A percentile compares a stretch with the other conserved stretches of the same genome.
Conservation (phyloP, 441 rosid genomes). For the Croton setiger region DNA sequence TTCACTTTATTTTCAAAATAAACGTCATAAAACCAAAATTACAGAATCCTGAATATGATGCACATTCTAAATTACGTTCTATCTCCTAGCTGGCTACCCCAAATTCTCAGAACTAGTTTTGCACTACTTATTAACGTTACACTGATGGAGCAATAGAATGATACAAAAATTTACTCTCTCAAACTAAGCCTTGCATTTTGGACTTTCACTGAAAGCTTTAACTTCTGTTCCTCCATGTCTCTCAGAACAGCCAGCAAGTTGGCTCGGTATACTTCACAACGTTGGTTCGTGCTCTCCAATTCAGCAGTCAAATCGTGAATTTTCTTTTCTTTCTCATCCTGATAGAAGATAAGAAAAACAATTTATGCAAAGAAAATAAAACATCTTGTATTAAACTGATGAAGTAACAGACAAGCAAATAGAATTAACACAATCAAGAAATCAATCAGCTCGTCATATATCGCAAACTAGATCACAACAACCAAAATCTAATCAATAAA, state of each 20-base stretch:
- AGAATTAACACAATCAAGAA: no score
- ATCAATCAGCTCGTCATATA: no score
- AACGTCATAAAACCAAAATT: neutral
- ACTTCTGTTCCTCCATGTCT: constrained; percentile 75
- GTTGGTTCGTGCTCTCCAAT: constrained; percentile 53
- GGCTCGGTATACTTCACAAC: constrained; percentile 63
- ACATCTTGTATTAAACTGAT: neutral
- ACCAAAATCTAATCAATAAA: no score
- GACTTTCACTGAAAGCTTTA: constrained; percentile 68
- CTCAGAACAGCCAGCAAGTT: constrained; percentile 56
- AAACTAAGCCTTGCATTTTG: constrained; percentile 65
- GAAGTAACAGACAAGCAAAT: neutral
- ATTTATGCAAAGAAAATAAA: neutral
- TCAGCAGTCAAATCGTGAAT: constrained; percentile 47
- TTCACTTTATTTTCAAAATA: neutral
- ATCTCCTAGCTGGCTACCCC: neutral
- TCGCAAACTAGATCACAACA: no score
- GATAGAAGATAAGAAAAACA: constrained; percentile 5
- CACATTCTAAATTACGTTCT: neutral
- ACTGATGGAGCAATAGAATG: neutral
- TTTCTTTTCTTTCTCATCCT: constrained; percentile 65
- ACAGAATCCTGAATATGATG: neutral
- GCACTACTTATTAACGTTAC: neutral
- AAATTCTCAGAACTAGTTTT: neutral
- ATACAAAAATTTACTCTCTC: constrained; percentile 39